phyloP scores from a whole-genome alignment of 2,329 filamentous ascomycete species.

The Pochonia chlamydosporia region DNA sequence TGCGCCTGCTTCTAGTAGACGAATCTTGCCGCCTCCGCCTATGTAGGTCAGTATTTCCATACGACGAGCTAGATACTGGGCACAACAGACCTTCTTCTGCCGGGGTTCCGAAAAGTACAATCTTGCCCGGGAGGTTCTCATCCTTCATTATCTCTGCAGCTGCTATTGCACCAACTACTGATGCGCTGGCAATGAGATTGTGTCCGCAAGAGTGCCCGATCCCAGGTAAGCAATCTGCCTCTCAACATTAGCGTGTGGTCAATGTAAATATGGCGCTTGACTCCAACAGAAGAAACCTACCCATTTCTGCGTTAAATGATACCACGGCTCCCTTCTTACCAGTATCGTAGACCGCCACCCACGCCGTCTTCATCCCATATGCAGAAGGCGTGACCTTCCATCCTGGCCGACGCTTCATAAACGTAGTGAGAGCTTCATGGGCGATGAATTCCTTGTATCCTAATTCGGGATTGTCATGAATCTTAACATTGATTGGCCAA shows the following conservation, averaged over 20 bases:
- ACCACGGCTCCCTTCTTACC: conserved; percentile 28
- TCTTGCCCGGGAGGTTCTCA: conserved; percentile 34
- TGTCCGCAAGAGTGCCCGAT: conserved; percentile 50
- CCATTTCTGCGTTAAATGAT: conserved; percentile 34
- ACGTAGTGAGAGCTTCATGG: conserved; percentile 32
- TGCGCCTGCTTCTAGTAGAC: conserved; percentile 33
- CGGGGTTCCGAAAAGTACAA: conserved; percentile 43
- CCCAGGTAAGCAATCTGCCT: conserved; percentile 38
- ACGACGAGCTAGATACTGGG: neutral
- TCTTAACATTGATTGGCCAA: conserved; percentile 29
- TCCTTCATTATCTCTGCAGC: conserved; percentile 36
- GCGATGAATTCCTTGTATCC: conserved; percentile 33
- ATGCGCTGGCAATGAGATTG: conserved; percentile 36
- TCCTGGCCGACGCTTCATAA: conserved; percentile 23
- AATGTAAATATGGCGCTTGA: no score
- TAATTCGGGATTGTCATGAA: conserved; percentile 38
- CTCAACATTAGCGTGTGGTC: neutral
- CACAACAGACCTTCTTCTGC: conserved; percentile 26
- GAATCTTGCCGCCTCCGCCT: conserved; percentile 42
- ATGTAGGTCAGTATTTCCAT: neutral
- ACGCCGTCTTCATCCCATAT: conserved; percentile 37
- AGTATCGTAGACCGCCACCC: conserved; percentile 32
- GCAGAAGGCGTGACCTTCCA: conserved; percentile 34
- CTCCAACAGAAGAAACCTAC: conserved; percentile 9
- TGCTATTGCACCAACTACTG: conserved; percentile 39